phyloP scores from a whole-genome alignment of 495 filamentous ascomycete genomes.

The Aspergillus haitiensis region DNA sequence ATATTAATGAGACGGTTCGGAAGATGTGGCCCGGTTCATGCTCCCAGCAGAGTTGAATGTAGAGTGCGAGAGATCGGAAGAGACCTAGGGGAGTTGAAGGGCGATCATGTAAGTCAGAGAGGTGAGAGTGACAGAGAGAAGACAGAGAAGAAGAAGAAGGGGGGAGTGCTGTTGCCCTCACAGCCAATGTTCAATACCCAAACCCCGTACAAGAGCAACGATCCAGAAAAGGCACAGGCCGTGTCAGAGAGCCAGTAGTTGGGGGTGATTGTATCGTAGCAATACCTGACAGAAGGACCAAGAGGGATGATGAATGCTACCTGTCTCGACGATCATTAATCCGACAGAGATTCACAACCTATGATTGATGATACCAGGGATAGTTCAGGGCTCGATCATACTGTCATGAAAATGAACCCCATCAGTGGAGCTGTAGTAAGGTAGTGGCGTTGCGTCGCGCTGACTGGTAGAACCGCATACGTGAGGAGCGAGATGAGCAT shows the following conservation, averaged over 20 bases:
- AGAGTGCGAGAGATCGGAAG: slow-evolving; percentile 76
- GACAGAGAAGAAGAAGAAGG: no score
- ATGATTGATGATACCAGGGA: background rate
- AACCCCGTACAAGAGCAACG: slow-evolving; percentile 73
- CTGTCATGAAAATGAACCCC: slow-evolving; percentile 39
- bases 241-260: slow-evolving; percentile 74
- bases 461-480: slow-evolving; percentile 68
- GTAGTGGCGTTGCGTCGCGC: slow-evolving; percentile 78
- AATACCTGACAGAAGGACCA: slow-evolving; percentile 65
- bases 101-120: background rate
- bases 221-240: slow-evolving; percentile 74
- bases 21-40: slow-evolving; percentile 73
- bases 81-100: slow-evolving; percentile 51
- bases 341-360: no score
- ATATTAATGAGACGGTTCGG: slow-evolving; percentile 68
- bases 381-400: slow-evolving; percentile 24
- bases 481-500: slow-evolving; percentile 68
- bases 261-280: slow-evolving; percentile 77
- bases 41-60: slow-evolving; percentile 89
- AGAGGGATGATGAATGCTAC: slow-evolving; percentile 77
- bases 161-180: slow-evolving; percentile 25
- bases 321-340: background rate
- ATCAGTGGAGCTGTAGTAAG: slow-evolving; percentile 52
- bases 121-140: background rate
- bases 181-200: slow-evolving; percentile 71